A percentile compares a stretch with the other conserved stretches of the same genome.
phyloP scores from a whole-genome alignment of 495 filamentous ascomycete genomes.

The Daldinia childiae region DNA sequence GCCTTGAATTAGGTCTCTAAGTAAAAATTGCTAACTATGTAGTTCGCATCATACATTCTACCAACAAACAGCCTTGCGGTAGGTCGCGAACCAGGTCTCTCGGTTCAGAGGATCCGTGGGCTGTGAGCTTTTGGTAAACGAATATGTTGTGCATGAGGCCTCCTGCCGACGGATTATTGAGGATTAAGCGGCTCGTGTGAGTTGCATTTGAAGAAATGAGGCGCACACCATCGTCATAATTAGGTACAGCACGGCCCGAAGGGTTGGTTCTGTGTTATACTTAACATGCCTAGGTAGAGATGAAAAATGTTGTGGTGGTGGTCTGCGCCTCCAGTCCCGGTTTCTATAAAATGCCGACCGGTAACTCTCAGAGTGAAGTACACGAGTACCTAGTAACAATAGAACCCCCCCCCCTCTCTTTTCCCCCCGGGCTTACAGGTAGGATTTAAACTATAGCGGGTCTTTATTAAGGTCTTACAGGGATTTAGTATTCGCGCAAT shows the following conservation, averaged over 20 bases:
- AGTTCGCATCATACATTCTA: constrained; percentile 4
- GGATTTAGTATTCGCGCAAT: constrained; percentile 19
- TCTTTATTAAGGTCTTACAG: constrained; percentile 23
- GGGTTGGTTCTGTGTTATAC: not conserved
- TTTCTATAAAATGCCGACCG: constrained; percentile 27
- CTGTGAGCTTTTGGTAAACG: constrained; percentile 7
- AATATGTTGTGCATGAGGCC: constrained; percentile 40
- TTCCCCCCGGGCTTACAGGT: not conserved
- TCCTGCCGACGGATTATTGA: constrained; percentile 24
- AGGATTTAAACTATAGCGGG: constrained; percentile 19
- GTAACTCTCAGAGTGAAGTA: constrained; percentile 21
- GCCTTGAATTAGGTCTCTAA: constrained; percentile 16
- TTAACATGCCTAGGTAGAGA: not conserved
- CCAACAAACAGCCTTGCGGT: constrained; percentile 31
- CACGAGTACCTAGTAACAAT: constrained; percentile 1
- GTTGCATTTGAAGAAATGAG: constrained; percentile 23
- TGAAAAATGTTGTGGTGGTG: constrained; percentile 3
- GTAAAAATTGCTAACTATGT: constrained; percentile 3
- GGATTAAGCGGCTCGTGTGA: constrained; percentile 10
- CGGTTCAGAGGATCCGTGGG: constrained; percentile 17
- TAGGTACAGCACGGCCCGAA: not conserved
- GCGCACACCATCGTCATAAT: constrained; percentile 18
- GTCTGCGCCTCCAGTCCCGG: constrained; percentile 15
- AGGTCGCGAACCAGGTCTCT: constrained; percentile 22
- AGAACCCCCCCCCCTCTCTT: no score